These are phyloP conservation scores for Fraxinus albicans DNA, from an alignment of 305 asterid species.

Conservation along the genomic window DNA sequence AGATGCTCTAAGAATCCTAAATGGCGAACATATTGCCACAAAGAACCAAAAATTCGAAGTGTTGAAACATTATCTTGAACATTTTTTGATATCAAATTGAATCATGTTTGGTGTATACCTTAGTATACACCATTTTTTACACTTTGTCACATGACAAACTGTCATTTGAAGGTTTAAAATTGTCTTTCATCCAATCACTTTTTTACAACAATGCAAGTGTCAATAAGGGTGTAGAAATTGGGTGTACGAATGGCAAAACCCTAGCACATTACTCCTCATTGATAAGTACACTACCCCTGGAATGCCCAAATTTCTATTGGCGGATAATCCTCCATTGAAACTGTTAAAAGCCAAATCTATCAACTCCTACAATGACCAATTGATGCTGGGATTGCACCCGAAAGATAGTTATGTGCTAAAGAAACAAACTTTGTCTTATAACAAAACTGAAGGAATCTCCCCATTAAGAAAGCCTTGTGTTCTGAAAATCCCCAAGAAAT, in stretches of 20 bases:
- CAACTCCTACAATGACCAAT: constrained; percentile 66
- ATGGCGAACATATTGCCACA: constrained; percentile 55
- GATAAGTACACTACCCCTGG: constrained; percentile 38
- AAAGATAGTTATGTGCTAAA: constrained; percentile 60
- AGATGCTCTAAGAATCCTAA: constrained; percentile 39
- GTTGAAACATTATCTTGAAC: constrained; percentile 47
- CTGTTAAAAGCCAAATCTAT: constrained; percentile 74
- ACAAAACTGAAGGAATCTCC: constrained; percentile 60
- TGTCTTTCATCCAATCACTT: no score
- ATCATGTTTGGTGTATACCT: no score
- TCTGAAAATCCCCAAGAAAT: constrained; percentile 69
- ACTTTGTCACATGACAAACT: no score
- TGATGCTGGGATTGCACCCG: constrained; percentile 42
- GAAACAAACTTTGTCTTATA: constrained; percentile 59
- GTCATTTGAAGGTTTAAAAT: no score
- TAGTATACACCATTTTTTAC: no score
- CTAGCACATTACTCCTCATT: no score
- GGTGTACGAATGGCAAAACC: no score
- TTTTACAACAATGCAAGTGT: no score
- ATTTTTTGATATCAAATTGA: constrained; percentile 56
- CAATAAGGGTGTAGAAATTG: no score
- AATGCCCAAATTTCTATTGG: constrained; percentile 47
- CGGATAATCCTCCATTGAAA: constrained; percentile 45
- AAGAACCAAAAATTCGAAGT: constrained; percentile 69
- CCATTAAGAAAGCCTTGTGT: constrained; percentile 65